phyloP scores from a whole-genome alignment of 2,329 filamentous ascomycete genomes.

The Microcyclospora pomicola region DNA sequence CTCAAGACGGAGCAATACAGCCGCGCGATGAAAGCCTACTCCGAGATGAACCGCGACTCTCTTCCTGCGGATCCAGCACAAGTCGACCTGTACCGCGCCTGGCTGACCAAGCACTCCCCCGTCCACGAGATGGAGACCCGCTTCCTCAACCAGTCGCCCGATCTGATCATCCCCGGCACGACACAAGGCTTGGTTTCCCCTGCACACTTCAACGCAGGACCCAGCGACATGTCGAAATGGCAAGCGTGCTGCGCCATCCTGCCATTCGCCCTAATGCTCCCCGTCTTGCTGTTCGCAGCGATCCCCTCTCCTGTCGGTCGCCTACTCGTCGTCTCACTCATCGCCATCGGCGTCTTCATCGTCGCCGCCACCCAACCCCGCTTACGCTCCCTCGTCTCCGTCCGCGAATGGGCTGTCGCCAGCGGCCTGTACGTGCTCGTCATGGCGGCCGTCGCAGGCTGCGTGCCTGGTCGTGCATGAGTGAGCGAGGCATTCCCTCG shows the following conservation, averaged over 20 bases:
- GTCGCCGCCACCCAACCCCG: conserved; percentile 20
- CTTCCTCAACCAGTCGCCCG: conserved; percentile 43
- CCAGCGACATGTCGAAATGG: background rate
- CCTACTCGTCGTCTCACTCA: conserved; percentile 26
- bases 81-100: conserved; percentile 40
- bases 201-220: conserved; percentile 3
- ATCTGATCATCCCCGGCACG: conserved; percentile 34
- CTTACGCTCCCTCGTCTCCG: conserved; percentile 23
- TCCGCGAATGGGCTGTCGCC: conserved; percentile 26
- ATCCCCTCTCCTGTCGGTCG: conserved; percentile 29
- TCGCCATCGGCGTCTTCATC: conserved; percentile 23
- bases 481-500: background rate
- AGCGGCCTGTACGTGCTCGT: conserved; percentile 27
- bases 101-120: conserved; percentile 40
- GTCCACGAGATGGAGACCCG: conserved; percentile 46
- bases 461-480: conserved; percentile 8
- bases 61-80: conserved; percentile 38
- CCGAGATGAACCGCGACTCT: conserved; percentile 37
- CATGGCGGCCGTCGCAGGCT: conserved; percentile 23
- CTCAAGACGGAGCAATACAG: conserved; percentile 56
- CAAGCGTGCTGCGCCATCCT: conserved; percentile 8
- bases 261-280: conserved; percentile 26
- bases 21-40: conserved; percentile 46
- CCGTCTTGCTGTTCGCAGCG: conserved; percentile 30
- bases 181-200: conserved; percentile 1